phyloP scores from a whole-genome alignment of 1,284 basidiomycete genomes.

The Pterula multifida region DNA sequence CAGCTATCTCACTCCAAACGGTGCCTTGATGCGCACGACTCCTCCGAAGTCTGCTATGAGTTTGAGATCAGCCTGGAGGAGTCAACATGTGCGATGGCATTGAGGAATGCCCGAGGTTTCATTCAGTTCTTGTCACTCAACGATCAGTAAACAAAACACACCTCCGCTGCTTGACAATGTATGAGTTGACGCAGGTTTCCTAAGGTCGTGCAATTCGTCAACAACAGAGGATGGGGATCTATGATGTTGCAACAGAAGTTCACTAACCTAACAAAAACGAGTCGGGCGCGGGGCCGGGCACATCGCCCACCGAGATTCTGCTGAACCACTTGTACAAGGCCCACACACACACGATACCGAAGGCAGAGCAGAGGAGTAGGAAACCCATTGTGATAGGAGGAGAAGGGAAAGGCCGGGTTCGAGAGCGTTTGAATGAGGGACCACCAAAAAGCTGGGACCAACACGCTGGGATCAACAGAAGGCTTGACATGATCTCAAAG shows the following conservation, averaged over 20 bases:
- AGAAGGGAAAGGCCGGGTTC: background rate
- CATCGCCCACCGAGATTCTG: slow-evolving; percentile 13
- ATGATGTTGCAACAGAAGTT: background rate
- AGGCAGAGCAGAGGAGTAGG: background rate
- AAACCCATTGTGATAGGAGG: background rate
- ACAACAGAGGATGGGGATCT: background rate
- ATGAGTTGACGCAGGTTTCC: slow-evolving; percentile 16
- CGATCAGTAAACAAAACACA: background rate
- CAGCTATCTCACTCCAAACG: slow-evolving; percentile 13
- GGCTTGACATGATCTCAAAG: slow-evolving; percentile 9
- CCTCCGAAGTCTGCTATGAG: slow-evolving; percentile 19
- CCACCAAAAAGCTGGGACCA: slow-evolving; percentile 12
- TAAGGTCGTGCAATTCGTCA: slow-evolving; percentile 2
- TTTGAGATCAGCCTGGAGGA: slow-evolving; percentile 15
- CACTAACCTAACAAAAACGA: slow-evolving; percentile 19
- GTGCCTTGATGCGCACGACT: slow-evolving; percentile 16
- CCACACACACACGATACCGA: background rate
- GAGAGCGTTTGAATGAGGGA: background rate
- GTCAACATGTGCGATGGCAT: background rate
- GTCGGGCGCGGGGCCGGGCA: slow-evolving; percentile 19
- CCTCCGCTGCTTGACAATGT: slow-evolving; percentile 11
- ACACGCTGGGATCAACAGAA: slow-evolving; percentile 4
- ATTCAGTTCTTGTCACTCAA: background rate
- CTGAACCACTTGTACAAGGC: slow-evolving; percentile 1
- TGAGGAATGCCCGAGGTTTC: background rate